Evolutionary conservation across 495 filamentous ascomycete genomes (phyloP).

Genomic region (Aspergillus asperescens): DNA sequence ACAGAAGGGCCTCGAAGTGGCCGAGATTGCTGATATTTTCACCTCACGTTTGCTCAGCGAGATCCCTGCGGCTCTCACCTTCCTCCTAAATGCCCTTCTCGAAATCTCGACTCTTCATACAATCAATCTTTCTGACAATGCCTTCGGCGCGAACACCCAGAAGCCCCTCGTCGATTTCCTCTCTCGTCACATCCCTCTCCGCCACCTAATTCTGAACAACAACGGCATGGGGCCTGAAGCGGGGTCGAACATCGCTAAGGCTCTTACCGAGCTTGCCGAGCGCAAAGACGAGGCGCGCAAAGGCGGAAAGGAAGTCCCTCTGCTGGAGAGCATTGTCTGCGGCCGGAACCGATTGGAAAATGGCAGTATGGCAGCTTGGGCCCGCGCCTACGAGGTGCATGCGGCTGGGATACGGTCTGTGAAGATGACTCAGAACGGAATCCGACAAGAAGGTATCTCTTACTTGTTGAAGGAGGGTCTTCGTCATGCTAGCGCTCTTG

Average conservation of each 20-base stretch:
- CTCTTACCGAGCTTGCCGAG: slow-evolving; percentile 65
- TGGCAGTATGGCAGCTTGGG: slow-evolving; percentile 93
- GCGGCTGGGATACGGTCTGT: slow-evolving; percentile 67
- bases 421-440: slow-evolving; percentile 98
- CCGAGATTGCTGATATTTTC: slow-evolving; percentile 95
- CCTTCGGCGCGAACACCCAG: slow-evolving; percentile 89
- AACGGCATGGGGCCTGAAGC: slow-evolving; percentile 94
- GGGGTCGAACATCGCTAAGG: slow-evolving; percentile 77
- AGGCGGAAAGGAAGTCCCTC: slow-evolving; percentile 61
- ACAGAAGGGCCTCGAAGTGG: slow-evolving; percentile 75
- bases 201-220: slow-evolving; percentile 92
- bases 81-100: slow-evolving; percentile 79
- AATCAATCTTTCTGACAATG: slow-evolving; percentile 94
- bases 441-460: slow-evolving; percentile 85
- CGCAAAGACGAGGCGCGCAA: slow-evolving; percentile 74
- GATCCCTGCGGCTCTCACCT: slow-evolving; percentile 82
- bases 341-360: slow-evolving; percentile 94
- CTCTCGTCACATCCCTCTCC: slow-evolving; percentile 74
- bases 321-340: slow-evolving; percentile 90
- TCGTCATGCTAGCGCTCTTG: slow-evolving; percentile 54
- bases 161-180: slow-evolving; percentile 82
- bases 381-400: slow-evolving; percentile 75
- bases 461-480: slow-evolving; percentile 73
- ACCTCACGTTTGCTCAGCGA: slow-evolving; percentile 89
- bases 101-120: slow-evolving; percentile 78